Evolutionary conservation across 2,329 filamentous ascomycete genomes (phyloP), one percentile per base, ranked within the genome.

Genomic region (Clonostachys rhizophaga): DNA sequence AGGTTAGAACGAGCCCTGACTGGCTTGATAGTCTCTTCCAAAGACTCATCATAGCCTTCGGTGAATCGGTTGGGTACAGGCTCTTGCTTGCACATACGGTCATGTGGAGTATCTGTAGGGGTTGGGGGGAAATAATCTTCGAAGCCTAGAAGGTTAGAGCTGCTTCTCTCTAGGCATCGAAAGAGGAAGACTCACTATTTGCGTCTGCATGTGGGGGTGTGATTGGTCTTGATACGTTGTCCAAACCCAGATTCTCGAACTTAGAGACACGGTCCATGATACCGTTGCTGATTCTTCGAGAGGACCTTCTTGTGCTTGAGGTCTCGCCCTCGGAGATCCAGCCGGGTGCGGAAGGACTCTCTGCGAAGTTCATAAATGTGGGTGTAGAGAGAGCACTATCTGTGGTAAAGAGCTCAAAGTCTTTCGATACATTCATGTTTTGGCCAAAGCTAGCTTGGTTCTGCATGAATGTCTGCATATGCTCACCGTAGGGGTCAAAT

Each of bases 51-150:
- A 52, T 83, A 83, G 42, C 72, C 74, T 24, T 84, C 79, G 4
- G 74, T 62, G 57, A 86, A 86, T 46, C 85, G 65, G 54, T 63
- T 68, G 4, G 69, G 68, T 5, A 65, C 63, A 14, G 63, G 53
- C 42, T 68, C 61, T 36, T 71, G 66, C 64, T 75, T 75, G 41
- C 62, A 56, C 40, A 68, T 55, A 44, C 69, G 66, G 50, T 75
- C 66, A 51, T 76, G 73, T 40, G 85, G 84, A 17, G 83, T 87
- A 45, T 82, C 79, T 56, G 77, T 78, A 46, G 86, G 85, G 30
- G 86, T 89, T 42, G 84, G 78, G 48, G 85, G 85, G 53, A 81
- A 79, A 56, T 81, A 84, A 54, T 70, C 83, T 84, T 34, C n/a
- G 34, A 50, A 42, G 47, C 43, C 42, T 45, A 49, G 10, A 9